phyloP scores from a whole-genome alignment of 257 asterid genomes.

The Nicotiana tabacum region DNA sequence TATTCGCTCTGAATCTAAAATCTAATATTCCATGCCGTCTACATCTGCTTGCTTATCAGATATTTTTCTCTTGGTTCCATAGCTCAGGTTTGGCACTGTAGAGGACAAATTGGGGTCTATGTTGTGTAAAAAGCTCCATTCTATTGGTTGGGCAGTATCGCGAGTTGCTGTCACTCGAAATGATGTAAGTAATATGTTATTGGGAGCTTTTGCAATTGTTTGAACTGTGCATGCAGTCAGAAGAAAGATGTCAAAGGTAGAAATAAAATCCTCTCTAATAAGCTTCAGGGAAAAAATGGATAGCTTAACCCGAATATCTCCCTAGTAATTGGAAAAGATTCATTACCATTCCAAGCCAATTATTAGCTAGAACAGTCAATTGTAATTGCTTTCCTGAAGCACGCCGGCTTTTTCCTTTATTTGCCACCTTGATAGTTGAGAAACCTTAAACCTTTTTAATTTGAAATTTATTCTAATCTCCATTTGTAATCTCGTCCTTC shows the following conservation, averaged over 20 bases:
- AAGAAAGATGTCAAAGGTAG: not conserved
- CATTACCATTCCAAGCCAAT: not conserved
- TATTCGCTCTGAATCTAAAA: not conserved
- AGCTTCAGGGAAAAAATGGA: not conserved
- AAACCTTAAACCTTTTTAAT: not conserved
- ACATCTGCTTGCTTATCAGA: conserved; percentile 28
- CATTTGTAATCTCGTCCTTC: conserved; percentile 4
- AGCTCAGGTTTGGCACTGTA: conserved; percentile 96
- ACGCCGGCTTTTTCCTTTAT: not conserved
- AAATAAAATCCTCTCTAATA: conserved; percentile 3
- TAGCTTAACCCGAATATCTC: not conserved
- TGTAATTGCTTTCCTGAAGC: not conserved
- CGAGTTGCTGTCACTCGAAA: conserved; percentile 53
- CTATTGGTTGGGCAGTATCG: conserved; percentile 74
- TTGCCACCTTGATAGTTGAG: not conserved
- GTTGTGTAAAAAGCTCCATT: conserved; percentile 57
- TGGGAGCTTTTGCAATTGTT: not conserved
- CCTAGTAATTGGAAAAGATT: not conserved
- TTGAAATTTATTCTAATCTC: not conserved
- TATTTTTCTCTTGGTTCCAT: conserved; percentile 51
- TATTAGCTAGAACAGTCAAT: not conserved
- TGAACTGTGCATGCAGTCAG: not conserved
- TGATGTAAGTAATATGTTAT: conserved; percentile 47
- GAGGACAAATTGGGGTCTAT: conserved; percentile 63
- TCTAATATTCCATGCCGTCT: not conserved